phyloP scores from a whole-genome alignment of 352 stramenopile genomes.

The Globisporangium spinosum region DNA sequence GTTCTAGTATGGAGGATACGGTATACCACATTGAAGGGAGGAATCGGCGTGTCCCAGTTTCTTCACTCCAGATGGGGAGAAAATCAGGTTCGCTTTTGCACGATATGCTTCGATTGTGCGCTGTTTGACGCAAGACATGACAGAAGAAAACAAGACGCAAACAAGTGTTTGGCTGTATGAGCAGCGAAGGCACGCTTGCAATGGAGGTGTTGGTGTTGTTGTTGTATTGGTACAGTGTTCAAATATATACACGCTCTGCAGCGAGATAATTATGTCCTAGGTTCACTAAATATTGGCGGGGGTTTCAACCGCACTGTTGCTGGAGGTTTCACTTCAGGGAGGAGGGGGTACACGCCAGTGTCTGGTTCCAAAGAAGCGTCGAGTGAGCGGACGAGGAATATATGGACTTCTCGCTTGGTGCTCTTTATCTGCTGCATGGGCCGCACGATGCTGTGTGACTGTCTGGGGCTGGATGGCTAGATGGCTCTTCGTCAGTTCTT shows the following conservation, averaged over 20 bases:
- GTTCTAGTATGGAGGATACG: no score
- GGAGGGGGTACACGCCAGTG: not conserved
- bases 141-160: not conserved
- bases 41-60: not conserved
- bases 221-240: slow-evolving; percentile 6
- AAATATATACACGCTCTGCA: slow-evolving; percentile 6
- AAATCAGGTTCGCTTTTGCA: not conserved
- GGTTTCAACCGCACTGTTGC: not conserved
- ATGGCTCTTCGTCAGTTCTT: no score
- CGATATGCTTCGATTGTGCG: not conserved
- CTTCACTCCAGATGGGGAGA: not conserved
- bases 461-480: not conserved
- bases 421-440: not conserved
- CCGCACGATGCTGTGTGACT: not conserved
- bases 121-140: not conserved
- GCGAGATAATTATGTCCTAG: slow-evolving; percentile 2
- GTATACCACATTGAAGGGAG: no score
- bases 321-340: not conserved
- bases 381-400: not conserved
- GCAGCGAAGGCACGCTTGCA: not conserved
- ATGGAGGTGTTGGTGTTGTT: not conserved
- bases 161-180: not conserved
- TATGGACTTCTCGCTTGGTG: no score
- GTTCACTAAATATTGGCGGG: slow-evolving; percentile 7
- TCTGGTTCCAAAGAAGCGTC: not conserved